Evolutionary conservation across 192 early-diverging fungal species (phyloP).

Genomic region (Lobosporangium transversale): DNA sequence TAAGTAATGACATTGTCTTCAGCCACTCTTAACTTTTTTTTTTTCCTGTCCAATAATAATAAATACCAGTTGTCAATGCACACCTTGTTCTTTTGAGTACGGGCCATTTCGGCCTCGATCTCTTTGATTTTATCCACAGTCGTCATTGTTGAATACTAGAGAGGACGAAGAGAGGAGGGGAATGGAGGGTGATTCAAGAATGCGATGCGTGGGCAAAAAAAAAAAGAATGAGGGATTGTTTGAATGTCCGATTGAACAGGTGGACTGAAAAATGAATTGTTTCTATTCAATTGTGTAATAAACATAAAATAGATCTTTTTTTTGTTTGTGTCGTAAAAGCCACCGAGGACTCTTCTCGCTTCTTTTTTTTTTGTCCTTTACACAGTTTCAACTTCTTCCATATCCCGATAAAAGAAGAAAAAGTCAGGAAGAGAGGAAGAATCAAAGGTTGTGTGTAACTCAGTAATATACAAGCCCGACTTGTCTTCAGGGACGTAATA

Average conservation of each 20-base stretch:
- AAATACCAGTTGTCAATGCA: not conserved
- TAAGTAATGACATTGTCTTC: too few relatives aligned
- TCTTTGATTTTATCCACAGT: conserved; percentile 55
- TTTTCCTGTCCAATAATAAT: too few relatives aligned
- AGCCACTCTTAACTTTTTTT: too few relatives aligned
- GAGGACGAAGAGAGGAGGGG: too few relatives aligned
- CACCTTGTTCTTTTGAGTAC: conserved; percentile 93
- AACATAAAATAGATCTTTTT: conserved; percentile 1
- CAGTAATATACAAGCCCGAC: too few relatives aligned
- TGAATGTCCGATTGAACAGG: not conserved
- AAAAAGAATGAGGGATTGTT: not conserved
- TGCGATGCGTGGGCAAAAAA: too few relatives aligned
- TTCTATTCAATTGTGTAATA: not conserved
- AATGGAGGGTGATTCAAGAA: too few relatives aligned
- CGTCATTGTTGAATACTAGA: conserved; percentile 20
- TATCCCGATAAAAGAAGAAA: not conserved
- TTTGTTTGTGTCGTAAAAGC: conserved; percentile 4
- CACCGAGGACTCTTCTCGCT: not conserved
- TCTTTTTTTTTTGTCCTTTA: not conserved
- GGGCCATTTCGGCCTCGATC: conserved; percentile 85
- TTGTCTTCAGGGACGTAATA: too few relatives aligned
- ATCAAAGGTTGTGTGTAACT: too few relatives aligned
- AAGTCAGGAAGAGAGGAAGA: not conserved
- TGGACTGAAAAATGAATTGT: not conserved
- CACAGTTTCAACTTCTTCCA: not conserved